These are phyloP conservation scores for Phialophora chinensis DNA, from an alignment of 2,329 filamentous ascomycete species.

Conservation along the genomic window DNA sequence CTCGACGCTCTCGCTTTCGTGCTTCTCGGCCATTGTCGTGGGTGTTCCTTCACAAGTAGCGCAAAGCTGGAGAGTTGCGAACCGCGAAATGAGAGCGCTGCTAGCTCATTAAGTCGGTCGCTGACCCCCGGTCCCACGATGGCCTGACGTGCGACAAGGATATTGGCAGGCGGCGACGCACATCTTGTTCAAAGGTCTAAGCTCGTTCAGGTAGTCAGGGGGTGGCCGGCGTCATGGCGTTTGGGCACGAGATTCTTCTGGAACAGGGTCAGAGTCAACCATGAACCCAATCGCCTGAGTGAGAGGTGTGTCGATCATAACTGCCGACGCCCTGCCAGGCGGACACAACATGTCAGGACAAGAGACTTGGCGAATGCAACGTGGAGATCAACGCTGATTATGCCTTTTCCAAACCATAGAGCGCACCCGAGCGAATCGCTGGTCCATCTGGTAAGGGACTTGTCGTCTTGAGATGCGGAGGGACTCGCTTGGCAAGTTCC, in stretches of 20 bases:
- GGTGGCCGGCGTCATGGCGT: not conserved
- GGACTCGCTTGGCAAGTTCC: not conserved
- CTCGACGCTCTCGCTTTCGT: constrained; percentile 7
- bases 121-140: not conserved
- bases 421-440: constrained; percentile 1
- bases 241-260: not conserved
- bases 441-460: not conserved
- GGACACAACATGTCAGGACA: not conserved
- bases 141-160: constrained; percentile 19
- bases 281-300: constrained; percentile 5
- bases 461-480: not conserved
- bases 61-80: not conserved
- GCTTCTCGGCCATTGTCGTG: constrained; percentile 14
- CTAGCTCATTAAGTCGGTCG: not conserved
- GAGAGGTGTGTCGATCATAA: constrained; percentile 5
- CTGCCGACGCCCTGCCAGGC: constrained; percentile 11
- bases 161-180: constrained; percentile 5
- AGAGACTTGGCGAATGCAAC: constrained; percentile 4
- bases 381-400: constrained; percentile 3
- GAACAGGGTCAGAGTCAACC: not conserved
- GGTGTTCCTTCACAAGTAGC: not conserved
- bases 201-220: constrained; percentile 5
- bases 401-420: not conserved
- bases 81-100: constrained; percentile 1
- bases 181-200: not conserved